A percentile compares a stretch with the other conserved stretches of the same genome.
phyloP scores from a whole-genome alignment of 805 yeast genomes.

The Candida sanyiensis region DNA sequence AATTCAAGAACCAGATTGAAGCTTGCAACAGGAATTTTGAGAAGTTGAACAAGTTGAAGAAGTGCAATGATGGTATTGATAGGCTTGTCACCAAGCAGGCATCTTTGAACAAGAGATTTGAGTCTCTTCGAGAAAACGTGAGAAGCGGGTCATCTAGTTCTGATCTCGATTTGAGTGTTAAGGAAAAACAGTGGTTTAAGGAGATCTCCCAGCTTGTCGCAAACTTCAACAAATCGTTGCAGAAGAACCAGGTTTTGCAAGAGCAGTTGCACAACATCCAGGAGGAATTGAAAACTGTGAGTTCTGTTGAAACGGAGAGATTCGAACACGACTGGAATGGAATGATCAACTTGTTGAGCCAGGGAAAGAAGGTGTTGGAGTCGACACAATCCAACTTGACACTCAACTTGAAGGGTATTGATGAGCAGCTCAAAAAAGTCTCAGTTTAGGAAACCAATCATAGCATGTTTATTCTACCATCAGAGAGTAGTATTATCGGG shows the following conservation, averaged over 20 bases:
- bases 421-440: conserved; percentile 10
- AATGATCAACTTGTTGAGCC: conserved; percentile 27
- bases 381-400: conserved; percentile 15
- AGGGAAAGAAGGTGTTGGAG: conserved; percentile 29
- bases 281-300: conserved; percentile 20
- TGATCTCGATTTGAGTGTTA: conserved; percentile 31
- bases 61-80: conserved; percentile 16
- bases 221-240: conserved; percentile 29
- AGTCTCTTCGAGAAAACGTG: conserved; percentile 26
- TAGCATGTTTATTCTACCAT: too few species aligned
- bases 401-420: conserved; percentile 20
- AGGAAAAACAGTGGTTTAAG: conserved; percentile 42
- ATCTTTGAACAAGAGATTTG: conserved; percentile 28
- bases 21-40: conserved; percentile 22
- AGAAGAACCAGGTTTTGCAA: conserved; percentile 22
- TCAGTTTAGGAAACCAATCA: background rate
- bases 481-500: background rate
- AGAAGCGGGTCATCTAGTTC: conserved; percentile 9
- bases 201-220: conserved; percentile 33
- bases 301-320: conserved; percentile 5
- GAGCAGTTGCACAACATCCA: conserved; percentile 28
- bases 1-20: conserved; percentile 36
- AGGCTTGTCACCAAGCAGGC: conserved; percentile 29
- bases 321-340: conserved; percentile 28
- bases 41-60: conserved; percentile 13